Percentiles rank a stretch among this genome's conserved stretches.
Conservation (phyloP, 2,329 filamentous ascomycete species). For the Colletotrichum filicis region DNA sequence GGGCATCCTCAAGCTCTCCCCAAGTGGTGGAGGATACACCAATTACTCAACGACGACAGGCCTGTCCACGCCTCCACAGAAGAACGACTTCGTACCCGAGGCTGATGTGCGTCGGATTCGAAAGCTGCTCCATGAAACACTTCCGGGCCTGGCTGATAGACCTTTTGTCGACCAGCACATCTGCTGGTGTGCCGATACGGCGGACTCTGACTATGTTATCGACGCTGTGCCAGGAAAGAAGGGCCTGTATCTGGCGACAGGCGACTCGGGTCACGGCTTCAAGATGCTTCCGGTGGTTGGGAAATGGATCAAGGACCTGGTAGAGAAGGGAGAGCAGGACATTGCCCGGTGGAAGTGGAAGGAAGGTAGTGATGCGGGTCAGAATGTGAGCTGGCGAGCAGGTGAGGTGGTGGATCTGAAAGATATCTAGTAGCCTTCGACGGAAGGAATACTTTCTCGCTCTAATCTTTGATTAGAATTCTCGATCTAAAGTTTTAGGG, state of each 20-base stretch:
- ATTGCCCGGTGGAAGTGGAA: conserved; percentile 64
- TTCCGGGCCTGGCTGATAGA: conserved; percentile 63
- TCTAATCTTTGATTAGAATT: not conserved
- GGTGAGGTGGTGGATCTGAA: conserved; percentile 42
- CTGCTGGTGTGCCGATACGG: conserved; percentile 73
- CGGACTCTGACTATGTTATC: conserved; percentile 69
- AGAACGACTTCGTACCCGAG: conserved; percentile 60
- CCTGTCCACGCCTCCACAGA: conserved; percentile 52
- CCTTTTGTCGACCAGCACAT: conserved; percentile 65
- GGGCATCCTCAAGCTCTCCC: conserved; percentile 68
- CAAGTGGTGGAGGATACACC: conserved; percentile 67
- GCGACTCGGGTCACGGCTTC: conserved; percentile 71
- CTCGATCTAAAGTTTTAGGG: too few species aligned
- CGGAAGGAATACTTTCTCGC: not conserved
- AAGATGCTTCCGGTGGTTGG: conserved; percentile 71
- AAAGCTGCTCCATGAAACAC: conserved; percentile 59
- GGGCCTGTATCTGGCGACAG: conserved; percentile 61
- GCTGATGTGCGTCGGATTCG: conserved; percentile 64
- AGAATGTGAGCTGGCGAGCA: conserved; percentile 48
- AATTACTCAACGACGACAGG: conserved; percentile 47
- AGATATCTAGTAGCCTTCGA: conserved; percentile 6
- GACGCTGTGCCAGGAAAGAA: conserved; percentile 65
- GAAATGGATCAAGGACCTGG: conserved; percentile 58
- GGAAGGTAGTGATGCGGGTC: conserved; percentile 39
- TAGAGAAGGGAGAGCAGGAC: conserved; percentile 56